Percentiles rank a stretch among this genome's conserved stretches.
Conservation (phyloP, 2,329 filamentous ascomycete species). For the Botrytis fabae region DNA sequence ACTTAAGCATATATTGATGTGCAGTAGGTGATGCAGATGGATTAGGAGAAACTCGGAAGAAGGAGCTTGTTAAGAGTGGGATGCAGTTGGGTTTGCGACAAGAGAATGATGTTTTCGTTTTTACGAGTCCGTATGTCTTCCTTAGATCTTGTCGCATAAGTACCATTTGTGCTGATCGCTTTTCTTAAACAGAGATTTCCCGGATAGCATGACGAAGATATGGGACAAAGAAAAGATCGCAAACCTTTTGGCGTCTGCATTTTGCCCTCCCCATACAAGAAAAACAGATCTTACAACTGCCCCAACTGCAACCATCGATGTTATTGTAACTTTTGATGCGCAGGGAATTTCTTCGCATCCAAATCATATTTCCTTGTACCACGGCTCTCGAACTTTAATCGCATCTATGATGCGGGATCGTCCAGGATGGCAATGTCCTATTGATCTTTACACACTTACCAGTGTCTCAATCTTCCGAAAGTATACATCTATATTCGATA, state of each 20-base stretch:
- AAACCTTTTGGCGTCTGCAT: constrained; percentile 67
- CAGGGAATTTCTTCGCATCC: constrained; percentile 82
- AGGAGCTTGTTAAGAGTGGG: constrained; percentile 81
- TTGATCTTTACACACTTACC: constrained; percentile 83
- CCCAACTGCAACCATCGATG: constrained; percentile 48
- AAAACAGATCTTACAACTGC: constrained; percentile 39
- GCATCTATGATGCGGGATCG: constrained; percentile 62
- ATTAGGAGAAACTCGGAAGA: constrained; percentile 77
- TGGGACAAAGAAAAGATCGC: constrained; percentile 76
- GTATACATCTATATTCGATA: constrained; percentile 76
- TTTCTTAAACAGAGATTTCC: constrained; percentile 60
- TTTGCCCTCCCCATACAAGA: constrained; percentile 57
- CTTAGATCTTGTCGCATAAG: not conserved
- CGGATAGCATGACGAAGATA: constrained; percentile 79
- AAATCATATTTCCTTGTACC: constrained; percentile 88
- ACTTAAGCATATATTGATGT: constrained; percentile 29
- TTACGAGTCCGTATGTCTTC: constrained; percentile 67
- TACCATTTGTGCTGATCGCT: constrained; percentile 14
- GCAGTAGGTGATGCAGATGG: constrained; percentile 76
- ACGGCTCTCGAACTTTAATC: constrained; percentile 76
- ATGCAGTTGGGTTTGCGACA: constrained; percentile 71
- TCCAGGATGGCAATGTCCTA: constrained; percentile 66
- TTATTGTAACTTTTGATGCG: constrained; percentile 87
- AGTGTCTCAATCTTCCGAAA: constrained; percentile 74
- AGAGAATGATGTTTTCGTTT: constrained; percentile 79